Evolutionary conservation across 306 rosid species (phyloP).

Genomic region (Cucurbita pepo): DNA sequence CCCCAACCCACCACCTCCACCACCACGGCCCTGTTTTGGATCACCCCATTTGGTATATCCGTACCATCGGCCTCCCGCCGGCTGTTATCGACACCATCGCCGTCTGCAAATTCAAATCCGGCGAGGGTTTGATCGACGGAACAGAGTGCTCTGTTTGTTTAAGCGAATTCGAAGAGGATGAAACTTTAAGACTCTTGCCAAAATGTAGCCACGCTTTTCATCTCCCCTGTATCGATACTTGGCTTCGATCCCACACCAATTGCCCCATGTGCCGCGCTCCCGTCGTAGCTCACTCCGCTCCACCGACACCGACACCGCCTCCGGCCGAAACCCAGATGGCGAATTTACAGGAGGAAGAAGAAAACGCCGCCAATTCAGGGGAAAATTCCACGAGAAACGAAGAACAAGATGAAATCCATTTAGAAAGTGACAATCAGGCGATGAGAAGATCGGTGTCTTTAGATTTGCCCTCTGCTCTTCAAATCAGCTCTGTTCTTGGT

Average conservation of each 20-base stretch:
- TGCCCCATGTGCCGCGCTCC: constrained; percentile 89
- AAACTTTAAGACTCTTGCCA: constrained; percentile 55
- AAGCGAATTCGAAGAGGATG: constrained; percentile 60
- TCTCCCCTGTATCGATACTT: constrained; percentile 66
- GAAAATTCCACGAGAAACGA: constrained; percentile 4
- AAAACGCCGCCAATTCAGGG: background rate
- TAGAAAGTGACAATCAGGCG: constrained; percentile 3
- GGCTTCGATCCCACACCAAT: constrained; percentile 79
- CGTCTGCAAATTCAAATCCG: constrained; percentile 42
- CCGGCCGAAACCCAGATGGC: background rate
- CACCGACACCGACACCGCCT: background rate
- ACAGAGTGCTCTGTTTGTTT: constrained; percentile 76
- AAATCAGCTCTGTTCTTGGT: constrained; percentile 14
- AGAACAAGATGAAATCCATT: background rate
- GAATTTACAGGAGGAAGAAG: background rate
- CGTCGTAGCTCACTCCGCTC: constrained; percentile 6
- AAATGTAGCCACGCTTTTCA: constrained; percentile 88
- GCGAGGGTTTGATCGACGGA: constrained; percentile 65
- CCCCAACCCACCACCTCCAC: background rate
- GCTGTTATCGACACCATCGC: constrained; percentile 46
- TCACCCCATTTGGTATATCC: constrained; percentile 75
- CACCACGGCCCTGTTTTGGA: constrained; percentile 38
- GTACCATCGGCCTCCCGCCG: constrained; percentile 54
- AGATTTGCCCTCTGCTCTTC: constrained; percentile 32
- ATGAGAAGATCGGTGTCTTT: constrained; percentile 52